Percentiles rank a stretch among this genome's conserved stretches.
phyloP scores from a whole-genome alignment of 176 grass and related monocot genomes.

The Miscanthus lutarioriparius region DNA sequence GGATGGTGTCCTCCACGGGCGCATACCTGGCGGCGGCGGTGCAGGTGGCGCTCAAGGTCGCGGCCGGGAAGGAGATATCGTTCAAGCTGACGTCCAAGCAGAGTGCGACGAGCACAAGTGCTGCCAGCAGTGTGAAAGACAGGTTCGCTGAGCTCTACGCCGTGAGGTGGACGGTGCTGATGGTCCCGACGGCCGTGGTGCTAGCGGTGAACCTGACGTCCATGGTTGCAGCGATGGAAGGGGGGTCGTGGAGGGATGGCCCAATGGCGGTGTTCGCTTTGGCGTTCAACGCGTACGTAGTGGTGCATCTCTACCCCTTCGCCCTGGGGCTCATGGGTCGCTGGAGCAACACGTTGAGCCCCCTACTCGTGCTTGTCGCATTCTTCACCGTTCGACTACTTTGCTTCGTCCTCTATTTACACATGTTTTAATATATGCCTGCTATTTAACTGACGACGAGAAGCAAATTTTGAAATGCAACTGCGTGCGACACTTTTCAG shows the following conservation, averaged over 20 bases:
- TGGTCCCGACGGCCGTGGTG: conserved; percentile 18
- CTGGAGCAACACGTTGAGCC: conserved; percentile 1
- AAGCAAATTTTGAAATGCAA: too few species aligned
- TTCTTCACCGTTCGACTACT: background rate
- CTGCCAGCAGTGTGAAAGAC: background rate
- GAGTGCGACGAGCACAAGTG: background rate
- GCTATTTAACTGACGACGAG: too few species aligned
- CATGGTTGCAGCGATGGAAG: background rate
- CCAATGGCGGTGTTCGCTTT: background rate
- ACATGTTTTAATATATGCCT: too few species aligned
- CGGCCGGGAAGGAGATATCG: conserved; percentile 11
- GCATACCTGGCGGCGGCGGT: conserved; percentile 27
- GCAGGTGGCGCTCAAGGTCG: conserved; percentile 42
- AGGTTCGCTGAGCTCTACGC: conserved; percentile 32
- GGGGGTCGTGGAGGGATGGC: background rate
- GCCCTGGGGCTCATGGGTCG: conserved; percentile 14
- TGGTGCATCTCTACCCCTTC: conserved; percentile 35
- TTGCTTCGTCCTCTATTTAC: background rate
- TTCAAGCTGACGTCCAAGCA: conserved; percentile 31
- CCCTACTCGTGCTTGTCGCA: background rate
- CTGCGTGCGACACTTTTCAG: too few species aligned
- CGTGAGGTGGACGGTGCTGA: conserved; percentile 34
- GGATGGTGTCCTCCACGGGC: conserved; percentile 43
- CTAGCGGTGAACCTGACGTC: conserved; percentile 23
- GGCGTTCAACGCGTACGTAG: conserved; percentile 29